Conservation (phyloP, 257 asterid genomes). For the Agastache rugosa region DNA sequence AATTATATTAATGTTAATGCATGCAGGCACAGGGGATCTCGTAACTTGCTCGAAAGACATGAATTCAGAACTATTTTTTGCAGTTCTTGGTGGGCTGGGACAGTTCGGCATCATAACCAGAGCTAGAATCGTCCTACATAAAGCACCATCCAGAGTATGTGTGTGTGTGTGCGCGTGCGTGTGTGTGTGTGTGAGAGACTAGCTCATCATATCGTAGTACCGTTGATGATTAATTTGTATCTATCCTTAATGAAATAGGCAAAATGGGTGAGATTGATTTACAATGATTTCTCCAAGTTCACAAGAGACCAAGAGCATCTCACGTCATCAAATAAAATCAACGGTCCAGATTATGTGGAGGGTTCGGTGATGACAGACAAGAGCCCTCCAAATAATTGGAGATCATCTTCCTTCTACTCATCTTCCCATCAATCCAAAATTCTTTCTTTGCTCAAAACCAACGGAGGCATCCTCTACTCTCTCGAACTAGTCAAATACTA, state of each 20-base stretch:
- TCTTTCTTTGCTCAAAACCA: conserved; percentile 38
- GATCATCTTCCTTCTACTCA: conserved; percentile 63
- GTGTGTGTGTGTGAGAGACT: too few relatives aligned
- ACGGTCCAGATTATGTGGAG: conserved; percentile 53
- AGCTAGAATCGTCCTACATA: conserved; percentile 56
- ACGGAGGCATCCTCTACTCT: conserved; percentile 52
- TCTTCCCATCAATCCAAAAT: conserved; percentile 48
- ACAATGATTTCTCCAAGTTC: conserved; percentile 49
- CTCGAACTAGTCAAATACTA: conserved; percentile 66
- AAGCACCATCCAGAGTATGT: conserved; percentile 53
- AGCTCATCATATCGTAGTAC: too few relatives aligned
- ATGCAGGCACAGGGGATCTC: conserved; percentile 56
- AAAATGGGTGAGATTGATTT: conserved; percentile 60
- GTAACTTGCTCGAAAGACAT: conserved; percentile 49
- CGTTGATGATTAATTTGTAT: too few relatives aligned
- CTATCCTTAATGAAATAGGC: conserved; percentile 31
- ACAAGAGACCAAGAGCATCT: conserved; percentile 61
- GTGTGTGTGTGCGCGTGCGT: too few relatives aligned
- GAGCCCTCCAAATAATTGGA: conserved; percentile 64
- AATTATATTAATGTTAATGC: too few relatives aligned
- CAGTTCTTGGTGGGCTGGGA: conserved; percentile 67
- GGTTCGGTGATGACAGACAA: conserved; percentile 60
- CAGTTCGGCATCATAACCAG: conserved; percentile 69
- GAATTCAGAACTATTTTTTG: conserved; percentile 55
- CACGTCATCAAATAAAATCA: conserved; percentile 39